Conservation (phyloP, 2,329 filamentous ascomycete genomes). For the Pseudogymnoascus sp. region DNA sequence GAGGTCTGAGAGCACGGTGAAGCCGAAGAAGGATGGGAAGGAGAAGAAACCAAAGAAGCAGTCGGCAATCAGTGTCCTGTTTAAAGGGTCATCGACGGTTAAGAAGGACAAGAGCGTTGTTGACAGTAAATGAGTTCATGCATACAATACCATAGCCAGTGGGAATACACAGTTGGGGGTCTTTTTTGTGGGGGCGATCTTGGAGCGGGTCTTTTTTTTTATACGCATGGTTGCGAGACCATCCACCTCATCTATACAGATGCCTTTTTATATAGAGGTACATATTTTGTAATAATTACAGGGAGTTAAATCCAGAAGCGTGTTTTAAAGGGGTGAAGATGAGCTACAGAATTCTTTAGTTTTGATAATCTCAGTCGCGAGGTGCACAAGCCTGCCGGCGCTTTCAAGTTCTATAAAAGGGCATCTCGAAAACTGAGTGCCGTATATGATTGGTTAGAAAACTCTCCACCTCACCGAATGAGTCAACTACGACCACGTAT, state of each 20-base stretch:
- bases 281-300: not conserved
- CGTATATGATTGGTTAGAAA: too few species aligned
- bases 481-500: too few species aligned
- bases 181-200: not conserved
- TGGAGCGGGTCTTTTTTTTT: not conserved
- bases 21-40: not conserved
- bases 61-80: constrained; percentile 2
- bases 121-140: not conserved
- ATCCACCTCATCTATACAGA: constrained; percentile 7
- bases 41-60: not conserved
- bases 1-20: constrained; percentile 13
- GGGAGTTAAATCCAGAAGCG: not conserved
- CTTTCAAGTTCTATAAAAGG: too few species aligned
- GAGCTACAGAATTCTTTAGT: not conserved
- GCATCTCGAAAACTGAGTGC: too few species aligned
- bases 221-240: constrained; percentile 7
- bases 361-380: not conserved
- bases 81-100: not conserved
- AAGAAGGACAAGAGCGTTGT: constrained; percentile 3
- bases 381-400: too few species aligned
- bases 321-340: not conserved
- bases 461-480: too few species aligned
- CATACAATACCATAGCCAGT: not conserved
- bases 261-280: constrained; percentile 7
- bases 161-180: not conserved